Evolutionary conservation across 768 basidiomycete genomes (phyloP).

Genomic region (Hygrophoropsis aurantiaca): DNA sequence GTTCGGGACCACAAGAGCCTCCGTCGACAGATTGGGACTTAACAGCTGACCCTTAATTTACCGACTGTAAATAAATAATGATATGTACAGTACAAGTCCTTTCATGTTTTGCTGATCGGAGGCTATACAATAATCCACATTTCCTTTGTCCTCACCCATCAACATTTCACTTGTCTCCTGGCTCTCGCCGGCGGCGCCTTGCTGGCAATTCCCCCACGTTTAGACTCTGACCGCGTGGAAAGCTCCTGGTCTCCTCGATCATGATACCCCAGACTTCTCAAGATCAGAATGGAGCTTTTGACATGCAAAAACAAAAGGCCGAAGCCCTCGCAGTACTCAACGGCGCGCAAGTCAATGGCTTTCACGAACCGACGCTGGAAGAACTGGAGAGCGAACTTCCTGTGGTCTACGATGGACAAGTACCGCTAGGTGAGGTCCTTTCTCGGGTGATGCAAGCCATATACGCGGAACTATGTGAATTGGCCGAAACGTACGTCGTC

Average conservation of each 20-base stretch:
- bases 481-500: slow-evolving; percentile 77
- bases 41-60: no score
- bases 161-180: no score
- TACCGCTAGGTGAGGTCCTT: slow-evolving; percentile 70
- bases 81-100: background rate
- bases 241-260: no score
- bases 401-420: slow-evolving; percentile 68
- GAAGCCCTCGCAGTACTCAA: slow-evolving; percentile 28
- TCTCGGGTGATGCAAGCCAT: slow-evolving; percentile 77
- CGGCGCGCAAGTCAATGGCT: slow-evolving; percentile 30
- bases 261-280: slow-evolving; percentile 3
- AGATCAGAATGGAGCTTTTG: slow-evolving; percentile 16
- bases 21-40: no score
- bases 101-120: no score
- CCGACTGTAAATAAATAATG: background rate
- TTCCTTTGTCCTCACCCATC: no score
- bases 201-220: no score
- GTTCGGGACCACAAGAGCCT: no score
- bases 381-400: slow-evolving; percentile 76
- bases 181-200: no score
- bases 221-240: no score
- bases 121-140: no score
- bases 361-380: slow-evolving; percentile 44
- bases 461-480: slow-evolving; percentile 79
- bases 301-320: slow-evolving; percentile 29